Base-by-base conservation (phyloP, 2,329 filamentous ascomycete species). In the Onygenales sp. region DNA sequence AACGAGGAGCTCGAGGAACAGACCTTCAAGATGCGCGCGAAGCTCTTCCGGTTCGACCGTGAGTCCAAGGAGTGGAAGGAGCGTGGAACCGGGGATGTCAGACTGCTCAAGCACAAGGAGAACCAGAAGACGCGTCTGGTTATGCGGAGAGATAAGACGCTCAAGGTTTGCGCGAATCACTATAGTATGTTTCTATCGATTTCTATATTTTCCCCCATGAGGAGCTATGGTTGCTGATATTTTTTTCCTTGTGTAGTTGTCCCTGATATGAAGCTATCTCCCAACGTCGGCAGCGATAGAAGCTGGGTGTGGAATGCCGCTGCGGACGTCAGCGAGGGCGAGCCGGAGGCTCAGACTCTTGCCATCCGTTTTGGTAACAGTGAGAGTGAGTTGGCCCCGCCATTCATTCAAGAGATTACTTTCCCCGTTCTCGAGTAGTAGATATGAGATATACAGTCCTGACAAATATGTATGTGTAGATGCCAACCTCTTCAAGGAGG, bases 131-230 rank as follows among this genome's bases (percentile, higher is more conserved):
- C 91, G 55, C 85, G 93, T 65, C 79, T 98, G 65, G 93, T 98
- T 64, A 98, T 98, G 93, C 87, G 93, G 73, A 84, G 93, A 71
- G 93, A 98, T 80, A 97, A 97, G 88, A 98, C 93, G 57, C 84
- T 97, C 77, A 98, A 98, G 83, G 93, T 98, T 75, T 98, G 93
- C 85, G 93, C 93, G 70, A 98, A 98, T 81, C 93, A 98, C 82
- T 98, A 98, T 77, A 86, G 91, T 95, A 85, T 67, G 87, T 77
- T 42, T 27, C 42, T 27, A 17, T 45, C 17, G 34, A 40, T 17
- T 17, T 44, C 21, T 27, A 17, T 17, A 17, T 17, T 17, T 17
- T 17, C 17, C 17, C 17, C 42, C 42, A 1, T 17, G 48, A 42
- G 32, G 48, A 17, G 31, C 31, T 33, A 17, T 10, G 6, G 13